Base-by-base conservation (phyloP, 768 basidiomycete species). In the Boletus reticuloceps region DNA sequence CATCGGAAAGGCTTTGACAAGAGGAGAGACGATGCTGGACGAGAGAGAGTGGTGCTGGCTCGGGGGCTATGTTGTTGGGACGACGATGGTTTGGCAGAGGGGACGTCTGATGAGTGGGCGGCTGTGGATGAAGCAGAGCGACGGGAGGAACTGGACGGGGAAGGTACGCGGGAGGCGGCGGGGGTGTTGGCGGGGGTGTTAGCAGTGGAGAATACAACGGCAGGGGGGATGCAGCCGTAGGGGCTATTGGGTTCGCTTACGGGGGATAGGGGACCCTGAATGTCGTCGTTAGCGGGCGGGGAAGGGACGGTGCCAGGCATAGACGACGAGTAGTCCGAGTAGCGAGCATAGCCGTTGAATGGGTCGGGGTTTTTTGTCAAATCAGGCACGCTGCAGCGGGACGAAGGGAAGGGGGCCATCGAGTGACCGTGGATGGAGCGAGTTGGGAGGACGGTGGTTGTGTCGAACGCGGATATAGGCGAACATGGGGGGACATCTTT, bases 1-100 rank as follows among this genome's bases (percentile, higher is more conserved):
- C 94, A 98, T 45, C 84, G 81, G 82, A 94, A 95, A 5, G 93
- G 91, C 72, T 94, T 94, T 54, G 83, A 84, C 47, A 89, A 74
- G 38, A 90, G 72, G n/a, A 89, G 72, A 5, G 85, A 82, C 1
- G 85, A 75, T 14, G 82, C 75, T 58, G 78, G 77, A 11, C 72
- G 78, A 32, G 79, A 81, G 54, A 77, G 76, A 14, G 79, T 77
- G 9, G 78, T 77, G 57, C 72, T 74, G 1, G 78, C 72, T 17
- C 76, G 76, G 2, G 74, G 59, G 47, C 55, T 62, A 1, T 55
- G 53, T 39, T 58, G 61, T 13, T 64, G 66, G 0, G 70, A 66
- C 1, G 74, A 69, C 2, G 69, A 58, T 1, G 70, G 44, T 22
- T 62, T 64, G 43, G 65, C 47, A 16, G 68, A 64, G 31, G 65